Percentiles rank a stretch among this genome's conserved stretches.
Conservation (phyloP, 2,329 filamentous ascomycete genomes). For the Exophiala dermatitidis region DNA sequence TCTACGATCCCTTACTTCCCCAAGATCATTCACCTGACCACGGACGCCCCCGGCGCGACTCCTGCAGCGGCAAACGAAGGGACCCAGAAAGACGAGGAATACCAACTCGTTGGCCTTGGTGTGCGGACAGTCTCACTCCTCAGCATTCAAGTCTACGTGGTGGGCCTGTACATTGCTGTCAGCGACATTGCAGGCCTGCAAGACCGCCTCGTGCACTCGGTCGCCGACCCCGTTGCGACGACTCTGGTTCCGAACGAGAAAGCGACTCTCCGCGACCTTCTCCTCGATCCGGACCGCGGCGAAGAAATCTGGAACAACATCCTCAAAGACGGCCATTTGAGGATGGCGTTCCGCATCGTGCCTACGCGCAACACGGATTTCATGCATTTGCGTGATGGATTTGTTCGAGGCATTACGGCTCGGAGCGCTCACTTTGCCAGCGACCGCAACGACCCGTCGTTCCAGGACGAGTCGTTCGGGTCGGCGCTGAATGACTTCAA, state of each 20-base stretch:
- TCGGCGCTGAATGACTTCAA: conserved; percentile 70
- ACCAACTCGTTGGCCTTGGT: conserved; percentile 81
- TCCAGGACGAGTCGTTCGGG: conserved; percentile 65
- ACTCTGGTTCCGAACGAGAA: conserved; percentile 79
- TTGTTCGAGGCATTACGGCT: conserved; percentile 75
- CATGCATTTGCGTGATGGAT: conserved; percentile 82
- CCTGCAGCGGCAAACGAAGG: conserved; percentile 33
- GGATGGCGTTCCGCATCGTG: conserved; percentile 73
- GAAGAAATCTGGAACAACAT: conserved; percentile 69
- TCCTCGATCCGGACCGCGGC: conserved; percentile 63
- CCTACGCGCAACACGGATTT: conserved; percentile 95
- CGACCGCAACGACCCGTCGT: conserved; percentile 39
- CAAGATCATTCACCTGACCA: conserved; percentile 58
- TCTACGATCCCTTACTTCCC: conserved; percentile 74
- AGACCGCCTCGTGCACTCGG: conserved; percentile 63
- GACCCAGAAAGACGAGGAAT: conserved; percentile 54
- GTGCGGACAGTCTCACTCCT: conserved; percentile 86
- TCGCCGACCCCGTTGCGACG: conserved; percentile 58
- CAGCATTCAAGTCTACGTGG: conserved; percentile 85
- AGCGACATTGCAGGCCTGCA: conserved; percentile 77
- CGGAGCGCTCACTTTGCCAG: conserved; percentile 55
- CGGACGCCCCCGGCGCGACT: conserved; percentile 33
- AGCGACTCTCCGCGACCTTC: conserved; percentile 58
- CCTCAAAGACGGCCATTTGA: conserved; percentile 58
- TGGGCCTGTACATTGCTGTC: conserved; percentile 84